Percentiles rank a stretch among this genome's conserved stretches.
These are phyloP conservation scores for Cryptococcus depauperatus DNA, from an alignment of 1,284 basidiomycete species.

Conservation along the genomic window DNA sequence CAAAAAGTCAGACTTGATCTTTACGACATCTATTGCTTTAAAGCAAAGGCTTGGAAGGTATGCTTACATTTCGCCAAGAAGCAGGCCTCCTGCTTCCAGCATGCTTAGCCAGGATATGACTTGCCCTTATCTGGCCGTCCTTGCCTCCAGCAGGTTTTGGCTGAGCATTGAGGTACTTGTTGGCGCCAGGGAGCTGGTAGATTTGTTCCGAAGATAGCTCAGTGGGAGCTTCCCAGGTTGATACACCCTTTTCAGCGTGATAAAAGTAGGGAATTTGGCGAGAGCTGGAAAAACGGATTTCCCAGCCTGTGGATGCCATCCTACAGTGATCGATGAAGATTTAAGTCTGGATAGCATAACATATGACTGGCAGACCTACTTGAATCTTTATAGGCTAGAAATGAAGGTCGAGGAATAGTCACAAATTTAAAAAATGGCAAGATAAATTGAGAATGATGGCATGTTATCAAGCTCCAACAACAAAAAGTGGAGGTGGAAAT, in stretches of 20 bases:
- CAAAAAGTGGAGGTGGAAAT: too few relatives aligned
- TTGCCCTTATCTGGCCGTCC: conserved; percentile 66
- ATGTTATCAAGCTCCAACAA: too few relatives aligned
- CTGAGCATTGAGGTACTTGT: conserved; percentile 46
- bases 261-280: conserved; percentile 81
- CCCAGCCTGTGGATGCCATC: conserved; percentile 50
- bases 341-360: too few relatives aligned
- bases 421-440: too few relatives aligned
- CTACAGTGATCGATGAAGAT: too few relatives aligned
- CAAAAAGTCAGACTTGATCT: too few relatives aligned
- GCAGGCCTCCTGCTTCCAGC: conserved; percentile 73
- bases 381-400: too few relatives aligned
- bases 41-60: too few relatives aligned
- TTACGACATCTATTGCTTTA: too few relatives aligned
- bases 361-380: too few relatives aligned
- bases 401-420: too few relatives aligned
- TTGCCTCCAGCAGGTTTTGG: conserved; percentile 7
- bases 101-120: conserved; percentile 93
- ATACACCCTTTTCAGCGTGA: conserved; percentile 62
- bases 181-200: conserved; percentile 60
- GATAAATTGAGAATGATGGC: too few relatives aligned
- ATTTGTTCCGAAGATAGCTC: conserved; percentile 60
- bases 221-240: conserved; percentile 73
- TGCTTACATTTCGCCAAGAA: conserved; percentile 81
- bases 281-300: conserved; percentile 74